Conservation (phyloP, 2,329 filamentous ascomycete species). For the Xylogone sp. region DNA sequence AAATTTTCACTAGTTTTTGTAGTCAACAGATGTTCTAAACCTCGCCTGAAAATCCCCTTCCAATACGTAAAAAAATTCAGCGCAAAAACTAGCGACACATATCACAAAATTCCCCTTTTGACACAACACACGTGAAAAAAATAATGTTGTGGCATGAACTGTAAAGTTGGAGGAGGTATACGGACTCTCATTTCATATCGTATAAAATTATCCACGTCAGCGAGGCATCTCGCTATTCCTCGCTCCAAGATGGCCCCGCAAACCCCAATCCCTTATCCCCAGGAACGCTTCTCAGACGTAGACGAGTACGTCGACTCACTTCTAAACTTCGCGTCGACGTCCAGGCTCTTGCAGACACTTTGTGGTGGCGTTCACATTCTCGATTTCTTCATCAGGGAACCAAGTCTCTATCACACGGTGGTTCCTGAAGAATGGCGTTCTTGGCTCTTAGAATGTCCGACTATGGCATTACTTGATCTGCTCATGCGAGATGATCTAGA, state of each 20-base stretch:
- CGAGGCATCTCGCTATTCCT: background rate
- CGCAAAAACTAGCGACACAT: too few species aligned
- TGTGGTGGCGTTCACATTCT: slow-evolving; percentile 96
- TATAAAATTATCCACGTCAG: background rate
- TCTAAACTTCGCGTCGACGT: slow-evolving; percentile 70
- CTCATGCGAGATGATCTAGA: slow-evolving; percentile 74
- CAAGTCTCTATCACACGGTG: slow-evolving; percentile 75
- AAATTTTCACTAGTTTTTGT: too few species aligned
- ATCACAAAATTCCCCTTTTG: too few species aligned
- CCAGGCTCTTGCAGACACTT: slow-evolving; percentile 77
- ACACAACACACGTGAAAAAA: too few species aligned
- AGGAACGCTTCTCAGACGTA: slow-evolving; percentile 59
- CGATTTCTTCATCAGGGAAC: slow-evolving; percentile 87
- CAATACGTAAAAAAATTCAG: too few species aligned
- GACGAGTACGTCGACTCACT: slow-evolving; percentile 79
- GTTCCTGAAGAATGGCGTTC: slow-evolving; percentile 77
- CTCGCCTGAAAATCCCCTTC: too few species aligned
- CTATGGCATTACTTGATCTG: slow-evolving; percentile 75
- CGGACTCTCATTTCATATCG: background rate
- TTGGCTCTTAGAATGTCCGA: slow-evolving; percentile 68
- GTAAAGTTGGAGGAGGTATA: background rate
- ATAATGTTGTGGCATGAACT: background rate
- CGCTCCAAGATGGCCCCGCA: slow-evolving; percentile 29
- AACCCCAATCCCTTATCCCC: slow-evolving; percentile 62
- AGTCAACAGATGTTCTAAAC: too few species aligned